Conservation (phyloP, 2,329 filamentous ascomycete species). For the Pseudogymnoascus sp. region DNA sequence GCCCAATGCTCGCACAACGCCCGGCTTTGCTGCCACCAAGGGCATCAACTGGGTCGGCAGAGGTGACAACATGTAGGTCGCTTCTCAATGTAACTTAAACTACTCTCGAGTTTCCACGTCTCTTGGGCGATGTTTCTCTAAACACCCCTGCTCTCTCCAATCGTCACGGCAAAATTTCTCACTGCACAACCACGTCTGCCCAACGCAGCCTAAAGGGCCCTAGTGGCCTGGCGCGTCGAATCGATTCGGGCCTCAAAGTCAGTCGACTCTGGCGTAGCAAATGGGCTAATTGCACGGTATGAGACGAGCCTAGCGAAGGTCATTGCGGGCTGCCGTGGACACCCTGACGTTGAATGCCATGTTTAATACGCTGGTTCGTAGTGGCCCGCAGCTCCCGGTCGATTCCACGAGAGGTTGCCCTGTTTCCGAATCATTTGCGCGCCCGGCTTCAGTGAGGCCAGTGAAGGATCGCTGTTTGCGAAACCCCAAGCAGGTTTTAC, state of each 20-base stretch:
- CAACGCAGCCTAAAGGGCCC: conserved; percentile 6
- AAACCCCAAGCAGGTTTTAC: conserved; percentile 9
- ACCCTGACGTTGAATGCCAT: neutral
- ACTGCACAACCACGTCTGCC: conserved; percentile 6
- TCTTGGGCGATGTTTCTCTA: neutral
- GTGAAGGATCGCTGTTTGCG: conserved; percentile 4
- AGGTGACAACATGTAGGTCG: conserved; percentile 1
- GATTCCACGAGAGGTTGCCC: conserved; percentile 8
- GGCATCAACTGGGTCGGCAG: neutral
- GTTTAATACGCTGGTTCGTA: conserved; percentile 6
- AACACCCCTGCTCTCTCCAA: neutral
- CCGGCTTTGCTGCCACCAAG: conserved; percentile 4
- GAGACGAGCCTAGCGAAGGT: conserved; percentile 3
- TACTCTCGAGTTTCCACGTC: conserved; percentile 1
- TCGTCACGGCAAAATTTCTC: neutral
- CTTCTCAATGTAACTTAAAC: conserved; percentile 4
- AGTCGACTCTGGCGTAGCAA: conserved; percentile 4
- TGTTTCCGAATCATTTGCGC: conserved; percentile 1
- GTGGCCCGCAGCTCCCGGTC: neutral
- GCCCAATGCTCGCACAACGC: conserved; percentile 3
- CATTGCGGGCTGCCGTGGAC: neutral
- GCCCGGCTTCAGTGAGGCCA: conserved; percentile 9
- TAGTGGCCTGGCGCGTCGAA: neutral
- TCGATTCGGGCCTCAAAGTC: conserved; percentile 5
- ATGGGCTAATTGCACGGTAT: neutral